A percentile compares a stretch with the other conserved stretches of the same genome.
Evolutionary conservation across 768 basidiomycete species (phyloP).

Genomic region (Trametes maxima): DNA sequence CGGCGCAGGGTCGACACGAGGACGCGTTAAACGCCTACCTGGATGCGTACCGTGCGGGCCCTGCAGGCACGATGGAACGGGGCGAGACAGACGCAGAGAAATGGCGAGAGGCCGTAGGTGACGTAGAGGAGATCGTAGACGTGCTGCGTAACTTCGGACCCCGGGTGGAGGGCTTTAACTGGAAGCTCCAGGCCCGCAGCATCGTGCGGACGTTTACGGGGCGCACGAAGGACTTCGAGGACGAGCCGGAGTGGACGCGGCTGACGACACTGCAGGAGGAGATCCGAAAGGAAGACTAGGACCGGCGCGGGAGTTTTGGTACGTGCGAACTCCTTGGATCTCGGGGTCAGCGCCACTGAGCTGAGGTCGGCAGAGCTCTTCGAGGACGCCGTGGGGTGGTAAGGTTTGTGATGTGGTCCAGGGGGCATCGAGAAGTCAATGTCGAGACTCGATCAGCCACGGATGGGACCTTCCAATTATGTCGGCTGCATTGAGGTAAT

Average conservation of each 20-base stretch:
- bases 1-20: slow-evolving; percentile 71
- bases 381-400: slow-evolving; percentile 8
- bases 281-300: slow-evolving; percentile 29
- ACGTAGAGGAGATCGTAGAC: slow-evolving; percentile 85
- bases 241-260: slow-evolving; percentile 81
- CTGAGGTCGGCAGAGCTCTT: slow-evolving; percentile 27
- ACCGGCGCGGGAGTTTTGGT: slow-evolving; percentile 6
- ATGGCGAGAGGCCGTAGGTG: slow-evolving; percentile 76
- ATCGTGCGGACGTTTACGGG: slow-evolving; percentile 89
- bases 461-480: slow-evolving; percentile 17
- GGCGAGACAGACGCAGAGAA: slow-evolving; percentile 67
- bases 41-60: slow-evolving; percentile 78
- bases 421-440: slow-evolving; percentile 14
- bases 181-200: slow-evolving; percentile 86
- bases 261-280: slow-evolving; percentile 71
- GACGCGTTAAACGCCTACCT: slow-evolving; percentile 83
- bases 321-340: slow-evolving; percentile 4
- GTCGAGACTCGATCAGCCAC: slow-evolving; percentile 7
- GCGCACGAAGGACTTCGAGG: slow-evolving; percentile 82
- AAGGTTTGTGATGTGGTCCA: slow-evolving; percentile 21
- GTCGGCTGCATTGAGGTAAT: slow-evolving; percentile 13
- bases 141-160: slow-evolving; percentile 84
- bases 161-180: slow-evolving; percentile 58
- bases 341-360: slow-evolving; percentile 10
- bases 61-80: slow-evolving; percentile 59